Evolutionary conservation across 2,329 filamentous ascomycete genomes (phyloP).

Genomic region (Aspergillaceae sp.): DNA sequence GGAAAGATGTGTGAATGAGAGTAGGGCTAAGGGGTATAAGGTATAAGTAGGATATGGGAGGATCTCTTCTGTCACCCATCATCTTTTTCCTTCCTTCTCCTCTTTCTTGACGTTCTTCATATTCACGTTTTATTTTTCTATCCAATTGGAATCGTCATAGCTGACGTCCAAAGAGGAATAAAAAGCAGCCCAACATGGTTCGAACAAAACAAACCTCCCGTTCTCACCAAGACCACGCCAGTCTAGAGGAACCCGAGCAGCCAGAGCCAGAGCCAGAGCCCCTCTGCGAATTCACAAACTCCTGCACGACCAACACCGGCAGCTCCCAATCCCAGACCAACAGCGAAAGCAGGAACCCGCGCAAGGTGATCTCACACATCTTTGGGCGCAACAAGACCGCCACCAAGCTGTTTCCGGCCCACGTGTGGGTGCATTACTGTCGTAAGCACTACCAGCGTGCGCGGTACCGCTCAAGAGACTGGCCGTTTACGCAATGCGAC

Average conservation of each 20-base stretch:
- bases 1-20: no score
- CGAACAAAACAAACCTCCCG: not conserved
- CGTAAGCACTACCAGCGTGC: conserved; percentile 75
- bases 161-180: not conserved
- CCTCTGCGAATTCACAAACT: conserved; percentile 8
- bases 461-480: conserved; percentile 57
- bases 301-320: conserved; percentile 7
- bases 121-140: not conserved
- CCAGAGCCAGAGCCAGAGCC: not conserved
- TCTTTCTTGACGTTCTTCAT: not conserved
- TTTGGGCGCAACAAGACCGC: conserved; percentile 76
- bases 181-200: not conserved
- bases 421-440: conserved; percentile 68
- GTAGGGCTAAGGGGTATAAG: no score
- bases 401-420: conserved; percentile 59
- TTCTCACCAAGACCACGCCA: not conserved
- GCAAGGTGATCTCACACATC: conserved; percentile 72
- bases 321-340: conserved; percentile 10
- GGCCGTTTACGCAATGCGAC: conserved; percentile 53
- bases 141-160: no score
- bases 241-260: no score
- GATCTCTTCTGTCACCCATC: not conserved
- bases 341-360: conserved; percentile 35
- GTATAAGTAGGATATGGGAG: no score
- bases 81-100: not conserved